Percentiles rank a stretch among this genome's conserved stretches.
These are phyloP conservation scores for Eutypa lata DNA, from an alignment of 2,329 filamentous ascomycete genomes.

Conservation along the genomic window DNA sequence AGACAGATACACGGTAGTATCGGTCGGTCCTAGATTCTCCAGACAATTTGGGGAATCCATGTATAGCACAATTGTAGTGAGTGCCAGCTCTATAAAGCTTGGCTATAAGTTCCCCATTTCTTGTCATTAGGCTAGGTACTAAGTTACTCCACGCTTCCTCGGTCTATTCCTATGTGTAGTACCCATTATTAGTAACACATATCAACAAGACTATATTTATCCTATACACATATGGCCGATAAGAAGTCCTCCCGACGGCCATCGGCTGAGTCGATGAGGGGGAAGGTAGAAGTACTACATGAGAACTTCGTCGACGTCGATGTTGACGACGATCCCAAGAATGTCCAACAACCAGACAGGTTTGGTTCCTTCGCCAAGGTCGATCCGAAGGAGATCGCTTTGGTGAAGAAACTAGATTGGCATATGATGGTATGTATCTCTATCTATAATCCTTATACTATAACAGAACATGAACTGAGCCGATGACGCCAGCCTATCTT, in stretches of 20 bases:
- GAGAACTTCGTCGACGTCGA: not conserved
- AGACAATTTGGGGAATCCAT: no score
- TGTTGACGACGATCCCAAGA: constrained; percentile 2
- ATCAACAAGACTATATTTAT: not conserved
- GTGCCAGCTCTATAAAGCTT: not conserved
- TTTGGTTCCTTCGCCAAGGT: constrained; percentile 31
- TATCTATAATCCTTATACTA: not conserved
- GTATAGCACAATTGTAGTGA: no score
- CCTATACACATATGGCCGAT: not conserved
- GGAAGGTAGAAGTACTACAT: not conserved
- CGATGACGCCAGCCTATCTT: constrained; percentile 24
- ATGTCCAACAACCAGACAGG: constrained; percentile 23
- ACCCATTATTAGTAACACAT: not conserved
- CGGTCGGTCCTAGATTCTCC: not conserved
- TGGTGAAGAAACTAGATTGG: constrained; percentile 34
- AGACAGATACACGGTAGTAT: not conserved
- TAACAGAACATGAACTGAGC: not conserved
- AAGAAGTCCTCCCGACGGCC: not conserved
- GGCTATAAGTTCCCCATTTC: not conserved
- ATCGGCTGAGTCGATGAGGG: not conserved
- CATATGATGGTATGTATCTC: constrained; percentile 27
- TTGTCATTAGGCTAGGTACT: no score
- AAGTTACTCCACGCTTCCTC: not conserved
- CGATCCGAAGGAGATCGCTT: constrained; percentile 31
- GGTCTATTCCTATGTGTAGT: not conserved